Conservation (phyloP, 352 stramenopile species). For the Pythium brachiatum region DNA sequence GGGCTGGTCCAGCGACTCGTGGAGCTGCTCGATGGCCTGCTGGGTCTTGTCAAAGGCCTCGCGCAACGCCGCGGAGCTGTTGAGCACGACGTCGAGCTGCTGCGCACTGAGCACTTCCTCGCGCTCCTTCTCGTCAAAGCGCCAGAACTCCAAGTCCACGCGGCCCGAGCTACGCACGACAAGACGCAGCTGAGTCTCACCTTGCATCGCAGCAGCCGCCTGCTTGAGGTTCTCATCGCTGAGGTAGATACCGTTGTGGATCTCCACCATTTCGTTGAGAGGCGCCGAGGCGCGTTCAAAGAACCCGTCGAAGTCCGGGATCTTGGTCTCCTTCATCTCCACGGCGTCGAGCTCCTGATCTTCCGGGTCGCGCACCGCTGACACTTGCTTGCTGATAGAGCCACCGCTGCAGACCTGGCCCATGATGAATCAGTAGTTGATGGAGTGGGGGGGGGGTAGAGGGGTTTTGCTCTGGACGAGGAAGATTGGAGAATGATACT, state of each 20-base stretch:
- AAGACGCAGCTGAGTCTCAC: slow-evolving; percentile 43
- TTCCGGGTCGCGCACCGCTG: slow-evolving; percentile 21
- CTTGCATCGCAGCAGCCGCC: slow-evolving; percentile 43
- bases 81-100: slow-evolving; percentile 28
- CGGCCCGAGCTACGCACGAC: slow-evolving; percentile 19
- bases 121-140: slow-evolving; percentile 45
- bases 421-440: slow-evolving; percentile 28
- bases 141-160: slow-evolving; percentile 37
- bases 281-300: slow-evolving; percentile 26
- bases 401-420: slow-evolving; percentile 55
- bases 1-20: slow-evolving; percentile 35
- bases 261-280: slow-evolving; percentile 31
- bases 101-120: slow-evolving; percentile 29
- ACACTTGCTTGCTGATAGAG: slow-evolving; percentile 46
- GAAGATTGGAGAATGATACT: slow-evolving; percentile 25
- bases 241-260: slow-evolving; percentile 50
- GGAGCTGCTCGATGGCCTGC: slow-evolving; percentile 29
- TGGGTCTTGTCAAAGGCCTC: slow-evolving; percentile 31
- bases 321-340: slow-evolving; percentile 29
- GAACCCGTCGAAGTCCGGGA: slow-evolving; percentile 26
- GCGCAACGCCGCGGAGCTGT: slow-evolving; percentile 16
- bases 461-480: slow-evolving; percentile 9
- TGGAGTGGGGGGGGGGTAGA: background rate
- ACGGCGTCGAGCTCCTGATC: slow-evolving; percentile 27
- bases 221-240: slow-evolving; percentile 57